Base-by-base conservation (phyloP, 495 filamentous ascomycete species). In the Aspergillus baeticus region DNA sequence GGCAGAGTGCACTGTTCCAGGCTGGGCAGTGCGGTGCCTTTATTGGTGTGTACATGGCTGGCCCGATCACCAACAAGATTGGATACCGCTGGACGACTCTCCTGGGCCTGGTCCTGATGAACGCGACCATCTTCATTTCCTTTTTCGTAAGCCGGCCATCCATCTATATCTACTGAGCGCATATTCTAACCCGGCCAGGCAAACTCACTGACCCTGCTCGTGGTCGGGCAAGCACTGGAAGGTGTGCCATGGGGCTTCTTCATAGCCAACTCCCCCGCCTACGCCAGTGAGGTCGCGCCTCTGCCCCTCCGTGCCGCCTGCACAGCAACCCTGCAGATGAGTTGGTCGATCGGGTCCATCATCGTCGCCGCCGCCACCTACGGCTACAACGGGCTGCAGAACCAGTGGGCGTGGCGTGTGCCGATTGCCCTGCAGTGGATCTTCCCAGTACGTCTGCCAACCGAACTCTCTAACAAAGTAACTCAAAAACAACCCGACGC, bases 211-310 rank as follows among this genome's bases (percentile, higher is more conserved):
- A 13, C 5, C 35, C 5, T 37, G 10, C 10, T 37, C 4, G 4
- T 37, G 4, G 26, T 8, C 26, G 63, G 68, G 50, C 76, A 61
- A 41, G 33, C 57, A 22, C 53, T 91, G 14, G 86, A 85, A 59
- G 87, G 87, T 60, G 81, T 90, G 52, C 83, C 84, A 45, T 89
- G 86, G 86, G 87, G 87, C 38, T 80, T 91, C 55, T 88, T 88
- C 69, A 86, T 88, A 66, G 87, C 87, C 8, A 75, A 85, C 18
- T 84, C 84, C 21, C 85, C 86, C 63, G 87, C 86, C 10, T 91
- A 90, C 63, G 86, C 85, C 39, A 83, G 82, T 56, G 87, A 91
- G 64, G 82, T 89, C 43, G 84, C 80, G 54, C 87, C 87, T 1
- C 74, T 87, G 1, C 74, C 78, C 26, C 78, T 90, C 38, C 75